phyloP scores from a whole-genome alignment of 164 flowering plant genomes.

The Magnolia sinica region DNA sequence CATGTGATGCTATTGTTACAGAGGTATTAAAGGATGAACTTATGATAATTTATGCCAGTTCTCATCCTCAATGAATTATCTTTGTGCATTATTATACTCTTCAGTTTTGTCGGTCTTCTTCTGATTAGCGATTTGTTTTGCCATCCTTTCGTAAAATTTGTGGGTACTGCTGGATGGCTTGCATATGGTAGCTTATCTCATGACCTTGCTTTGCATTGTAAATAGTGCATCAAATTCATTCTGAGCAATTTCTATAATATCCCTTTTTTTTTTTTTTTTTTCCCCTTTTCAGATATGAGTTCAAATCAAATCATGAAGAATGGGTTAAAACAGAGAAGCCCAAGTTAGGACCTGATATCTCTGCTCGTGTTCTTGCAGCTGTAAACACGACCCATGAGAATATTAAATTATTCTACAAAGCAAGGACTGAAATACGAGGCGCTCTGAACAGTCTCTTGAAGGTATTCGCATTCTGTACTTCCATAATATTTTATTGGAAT shows the following conservation, averaged over 20 bases:
- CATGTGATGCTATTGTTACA: constrained; percentile 72
- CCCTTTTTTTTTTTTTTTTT: background rate
- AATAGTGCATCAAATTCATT: background rate
- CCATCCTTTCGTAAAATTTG: background rate
- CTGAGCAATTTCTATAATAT: constrained; percentile 14
- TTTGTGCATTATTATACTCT: background rate
- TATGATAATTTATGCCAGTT: background rate
- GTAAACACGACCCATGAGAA: constrained; percentile 51
- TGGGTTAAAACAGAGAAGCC: constrained; percentile 82
- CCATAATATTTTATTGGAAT: background rate
- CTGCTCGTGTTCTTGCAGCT: constrained; percentile 60
- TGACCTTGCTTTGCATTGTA: background rate
- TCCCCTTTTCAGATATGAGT: constrained; percentile 55
- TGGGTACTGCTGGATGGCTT: background rate
- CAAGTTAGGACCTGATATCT: constrained; percentile 57
- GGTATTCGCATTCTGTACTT: constrained; percentile 34
- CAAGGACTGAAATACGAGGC: constrained; percentile 72
- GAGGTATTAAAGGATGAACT: constrained; percentile 42
- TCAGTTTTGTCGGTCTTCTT: background rate
- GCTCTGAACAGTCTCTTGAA: constrained; percentile 71
- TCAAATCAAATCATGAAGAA: constrained; percentile 88
- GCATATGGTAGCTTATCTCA: background rate
- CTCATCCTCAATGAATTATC: background rate
- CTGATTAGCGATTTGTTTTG: background rate
- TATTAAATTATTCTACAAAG: constrained; percentile 68